Evolutionary conservation across 805 yeast genomes (phyloP), one percentile per base, ranked within the genome.

Genomic region (Nakazawaea pomicola): DNA sequence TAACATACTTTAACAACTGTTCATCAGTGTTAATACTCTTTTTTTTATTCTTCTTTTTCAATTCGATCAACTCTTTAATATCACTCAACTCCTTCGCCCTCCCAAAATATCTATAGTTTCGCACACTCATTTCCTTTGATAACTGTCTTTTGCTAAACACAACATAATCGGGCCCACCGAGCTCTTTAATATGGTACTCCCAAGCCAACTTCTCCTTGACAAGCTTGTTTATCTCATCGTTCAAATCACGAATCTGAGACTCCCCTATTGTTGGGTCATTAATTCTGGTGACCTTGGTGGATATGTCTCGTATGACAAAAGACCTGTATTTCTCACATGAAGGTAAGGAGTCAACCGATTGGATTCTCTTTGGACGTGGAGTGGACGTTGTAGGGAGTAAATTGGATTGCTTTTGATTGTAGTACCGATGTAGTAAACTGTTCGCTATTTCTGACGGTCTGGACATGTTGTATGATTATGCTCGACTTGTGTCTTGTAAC

Each of bases 31-130:
- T 48, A 11, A 45, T 51, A 45, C 45, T 52, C 33, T 52, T 56
- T 41, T 46, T 44, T 19, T 43, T 45, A 23, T 48, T 47, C 29
- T 41, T 52, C 33, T 41, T 54, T 49, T 41, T 60, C 30, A 64
- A 56, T 39, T 66, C 65, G 15, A 78, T 46, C 17, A 74, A 46
- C 44, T 69, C 69, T 39, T 69, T 64, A 6, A 83, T 90, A 46
- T 85, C 96, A 0, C 88, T 83, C 7, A 89, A 61, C 33, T 87
- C 91, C 39, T 76, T 68, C 0, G 96, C 95, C 36, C 95, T 61
- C 0, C 97, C 97, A 60, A 78, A 90, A 58, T 84, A 90, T 41
- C 83, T 63, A 48, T 77, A 78, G 0, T 88, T 88, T 29, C 71
- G 65, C 1, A 74, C 55, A 7, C 64, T 62, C 19, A 46, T 20